Percentiles rank a stretch among this genome's conserved stretches.
phyloP scores from a whole-genome alignment of 208 protist genomes.

The Leptomonas seymouri region DNA sequence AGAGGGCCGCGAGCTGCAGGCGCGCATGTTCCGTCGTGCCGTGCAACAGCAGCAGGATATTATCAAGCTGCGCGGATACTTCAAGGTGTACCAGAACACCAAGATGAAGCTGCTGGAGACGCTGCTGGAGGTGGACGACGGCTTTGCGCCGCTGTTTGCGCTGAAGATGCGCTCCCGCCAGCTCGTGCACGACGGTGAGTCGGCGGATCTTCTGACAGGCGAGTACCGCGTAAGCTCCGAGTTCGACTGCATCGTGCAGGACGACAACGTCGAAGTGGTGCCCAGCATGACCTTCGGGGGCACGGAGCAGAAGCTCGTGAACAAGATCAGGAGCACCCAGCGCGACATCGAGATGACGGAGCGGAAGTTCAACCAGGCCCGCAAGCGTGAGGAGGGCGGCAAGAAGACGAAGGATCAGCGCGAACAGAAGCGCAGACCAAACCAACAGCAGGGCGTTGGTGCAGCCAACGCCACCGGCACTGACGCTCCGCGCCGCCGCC shows the following conservation, averaged over 20 bases:
- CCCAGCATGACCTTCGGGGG: slow-evolving; percentile 70
- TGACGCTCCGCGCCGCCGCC: slow-evolving; percentile 8
- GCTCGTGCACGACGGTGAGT: slow-evolving; percentile 86
- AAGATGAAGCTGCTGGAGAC: slow-evolving; percentile 81
- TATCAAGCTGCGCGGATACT: slow-evolving; percentile 88
- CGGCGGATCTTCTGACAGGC: slow-evolving; percentile 77
- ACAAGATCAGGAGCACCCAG: slow-evolving; percentile 72
- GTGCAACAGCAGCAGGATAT: slow-evolving; percentile 91
- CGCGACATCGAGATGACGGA: slow-evolving; percentile 47
- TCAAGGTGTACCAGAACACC: slow-evolving; percentile 90
- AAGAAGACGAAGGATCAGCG: slow-evolving; percentile 35
- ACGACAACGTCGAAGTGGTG: slow-evolving; percentile 86
- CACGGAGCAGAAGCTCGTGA: slow-evolving; percentile 74
- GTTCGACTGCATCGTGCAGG: slow-evolving; percentile 83
- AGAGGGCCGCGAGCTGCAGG: slow-evolving; percentile 88
- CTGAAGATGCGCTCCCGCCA: slow-evolving; percentile 85
- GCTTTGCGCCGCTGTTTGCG: slow-evolving; percentile 79
- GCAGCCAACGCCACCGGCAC: slow-evolving; percentile 8
- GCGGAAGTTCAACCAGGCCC: slow-evolving; percentile 49
- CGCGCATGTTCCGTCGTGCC: slow-evolving; percentile 86
- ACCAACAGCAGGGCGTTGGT: slow-evolving; percentile 22
- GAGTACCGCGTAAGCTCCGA: slow-evolving; percentile 71
- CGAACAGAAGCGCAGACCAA: slow-evolving; percentile 36
- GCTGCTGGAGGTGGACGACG: slow-evolving; percentile 83
- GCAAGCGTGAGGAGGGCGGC: slow-evolving; percentile 34